Evolutionary conservation across 1,139 yeast genomes (phyloP).

Genomic region (Pichia sp.): DNA sequence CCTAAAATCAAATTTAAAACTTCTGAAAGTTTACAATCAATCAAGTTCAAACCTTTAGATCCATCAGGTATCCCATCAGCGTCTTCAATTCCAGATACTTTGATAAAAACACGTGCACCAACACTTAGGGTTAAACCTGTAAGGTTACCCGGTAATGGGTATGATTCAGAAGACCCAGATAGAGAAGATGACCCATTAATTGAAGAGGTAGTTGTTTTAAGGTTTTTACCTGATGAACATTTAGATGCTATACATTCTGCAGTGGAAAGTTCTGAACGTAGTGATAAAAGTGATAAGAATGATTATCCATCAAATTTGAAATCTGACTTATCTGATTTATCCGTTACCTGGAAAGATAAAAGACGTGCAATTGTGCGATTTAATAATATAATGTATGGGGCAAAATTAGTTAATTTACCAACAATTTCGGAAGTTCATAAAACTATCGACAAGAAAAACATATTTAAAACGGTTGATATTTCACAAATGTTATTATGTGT

Average conservation of each 20-base stretch:
- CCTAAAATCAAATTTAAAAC: constrained; percentile 26
- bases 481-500: constrained; percentile 81
- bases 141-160: constrained; percentile 87
- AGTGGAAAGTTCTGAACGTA: constrained; percentile 54
- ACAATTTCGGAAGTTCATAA: constrained; percentile 83
- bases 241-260: constrained; percentile 73
- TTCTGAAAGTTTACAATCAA: not conserved
- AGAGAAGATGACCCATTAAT: constrained; percentile 89
- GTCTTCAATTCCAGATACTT: constrained; percentile 3
- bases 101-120: constrained; percentile 37
- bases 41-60: not conserved
- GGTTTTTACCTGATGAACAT: constrained; percentile 72
- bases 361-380: constrained; percentile 65
- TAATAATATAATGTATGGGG: constrained; percentile 61
- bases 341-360: constrained; percentile 74
- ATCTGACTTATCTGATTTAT: constrained; percentile 58
- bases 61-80: not conserved
- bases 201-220: constrained; percentile 75
- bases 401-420: constrained; percentile 83
- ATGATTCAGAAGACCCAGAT: constrained; percentile 96
- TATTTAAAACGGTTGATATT: constrained; percentile 80
- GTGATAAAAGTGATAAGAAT: not conserved
- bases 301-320: not conserved
- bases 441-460: constrained; percentile 82
- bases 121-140: constrained; percentile 76